A percentile compares a stretch with the other conserved stretches of the same genome.
phyloP scores from a whole-genome alignment of 2,329 filamentous ascomycete genomes.

The Curvularia lunata region DNA sequence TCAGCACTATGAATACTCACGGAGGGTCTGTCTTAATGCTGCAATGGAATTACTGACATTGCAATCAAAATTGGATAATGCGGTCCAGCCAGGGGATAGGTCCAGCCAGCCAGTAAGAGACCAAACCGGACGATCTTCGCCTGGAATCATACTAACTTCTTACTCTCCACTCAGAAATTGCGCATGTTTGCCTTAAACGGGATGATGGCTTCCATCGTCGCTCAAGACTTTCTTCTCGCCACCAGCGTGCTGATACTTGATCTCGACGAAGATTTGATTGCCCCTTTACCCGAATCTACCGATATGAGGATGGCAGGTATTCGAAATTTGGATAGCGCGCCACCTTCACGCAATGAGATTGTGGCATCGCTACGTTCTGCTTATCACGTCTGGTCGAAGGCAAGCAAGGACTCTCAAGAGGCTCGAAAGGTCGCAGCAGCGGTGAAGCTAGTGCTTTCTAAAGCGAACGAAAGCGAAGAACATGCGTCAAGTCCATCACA shows the following conservation, averaged over 20 bases:
- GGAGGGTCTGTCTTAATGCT: constrained; percentile 54
- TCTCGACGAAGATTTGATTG: constrained; percentile 40
- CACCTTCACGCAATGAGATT: constrained; percentile 35
- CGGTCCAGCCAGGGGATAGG: constrained; percentile 51
- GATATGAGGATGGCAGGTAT: constrained; percentile 13
- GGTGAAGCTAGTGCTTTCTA: constrained; percentile 36
- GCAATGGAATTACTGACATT: constrained; percentile 53
- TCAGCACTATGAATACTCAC: constrained; percentile 49
- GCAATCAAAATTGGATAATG: constrained; percentile 53
- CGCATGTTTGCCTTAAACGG: constrained; percentile 52
- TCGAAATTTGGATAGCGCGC: constrained; percentile 24
- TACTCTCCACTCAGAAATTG: constrained; percentile 13
- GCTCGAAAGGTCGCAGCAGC: constrained; percentile 40
- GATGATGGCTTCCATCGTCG: constrained; percentile 53
- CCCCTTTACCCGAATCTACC: constrained; percentile 18
- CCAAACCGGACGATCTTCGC: background rate
- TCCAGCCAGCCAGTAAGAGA: constrained; percentile 19
- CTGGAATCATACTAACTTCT: background rate
- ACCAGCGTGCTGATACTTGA: constrained; percentile 57
- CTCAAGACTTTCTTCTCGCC: constrained; percentile 57
- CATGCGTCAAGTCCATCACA: background rate
- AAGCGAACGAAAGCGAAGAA: constrained; percentile 17
- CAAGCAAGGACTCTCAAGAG: constrained; percentile 39
- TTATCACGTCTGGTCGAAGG: constrained; percentile 35
- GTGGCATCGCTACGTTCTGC: constrained; percentile 29